Conservation (phyloP, 345 rosid genomes). For the Citrus inodora region DNA sequence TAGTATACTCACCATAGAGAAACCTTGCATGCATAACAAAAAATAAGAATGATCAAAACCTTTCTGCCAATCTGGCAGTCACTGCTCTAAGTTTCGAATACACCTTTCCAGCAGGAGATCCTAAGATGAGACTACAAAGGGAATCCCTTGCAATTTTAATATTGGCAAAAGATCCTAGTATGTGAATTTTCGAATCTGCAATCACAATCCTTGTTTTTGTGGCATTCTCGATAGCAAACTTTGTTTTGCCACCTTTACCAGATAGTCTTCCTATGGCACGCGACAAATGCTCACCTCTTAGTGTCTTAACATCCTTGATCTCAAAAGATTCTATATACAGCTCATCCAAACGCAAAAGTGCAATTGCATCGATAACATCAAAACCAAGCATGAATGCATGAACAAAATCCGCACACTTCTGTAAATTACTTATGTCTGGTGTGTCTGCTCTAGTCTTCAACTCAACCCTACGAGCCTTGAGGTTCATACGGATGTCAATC, state of each 20-base stretch:
- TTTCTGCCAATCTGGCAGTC: constrained; percentile 36
- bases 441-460: constrained; percentile 70
- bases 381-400: constrained; percentile 93
- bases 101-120: constrained; percentile 80
- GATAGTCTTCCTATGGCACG: constrained; percentile 86
- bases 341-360: constrained; percentile 79
- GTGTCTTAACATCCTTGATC: constrained; percentile 90
- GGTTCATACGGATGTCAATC: constrained; percentile 82
- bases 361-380: constrained; percentile 68
- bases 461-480: constrained; percentile 77
- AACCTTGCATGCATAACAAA: background rate
- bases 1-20: background rate
- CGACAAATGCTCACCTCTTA: constrained; percentile 78
- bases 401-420: constrained; percentile 84
- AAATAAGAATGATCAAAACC: constrained; percentile 26
- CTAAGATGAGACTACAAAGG: constrained; percentile 81
- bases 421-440: constrained; percentile 69
- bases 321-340: constrained; percentile 80
- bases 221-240: constrained; percentile 80
- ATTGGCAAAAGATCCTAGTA: constrained; percentile 73
- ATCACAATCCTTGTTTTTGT: constrained; percentile 85
- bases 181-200: constrained; percentile 80
- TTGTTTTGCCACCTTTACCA: constrained; percentile 88
- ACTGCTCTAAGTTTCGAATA: constrained; percentile 46
- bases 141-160: constrained; percentile 82